Evolutionary conservation across 140 eudicot species (phyloP).

Genomic region (Bidens hawaiensis): DNA sequence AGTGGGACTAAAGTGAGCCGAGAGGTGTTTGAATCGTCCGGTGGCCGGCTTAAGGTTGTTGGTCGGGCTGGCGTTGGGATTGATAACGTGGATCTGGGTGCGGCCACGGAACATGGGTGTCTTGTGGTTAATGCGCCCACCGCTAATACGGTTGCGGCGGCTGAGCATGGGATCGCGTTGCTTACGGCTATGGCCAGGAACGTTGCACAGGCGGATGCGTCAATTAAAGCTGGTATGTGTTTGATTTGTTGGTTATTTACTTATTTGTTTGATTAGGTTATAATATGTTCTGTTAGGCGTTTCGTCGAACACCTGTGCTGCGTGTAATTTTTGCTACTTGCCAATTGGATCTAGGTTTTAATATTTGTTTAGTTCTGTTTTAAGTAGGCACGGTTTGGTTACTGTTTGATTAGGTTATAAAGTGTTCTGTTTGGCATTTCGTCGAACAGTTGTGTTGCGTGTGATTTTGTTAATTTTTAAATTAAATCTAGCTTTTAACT

Average conservation of each 20-base stretch:
- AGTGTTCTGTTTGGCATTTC: slow-evolving; percentile 6
- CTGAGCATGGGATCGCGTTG: slow-evolving; percentile 95
- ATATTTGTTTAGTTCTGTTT: no score
- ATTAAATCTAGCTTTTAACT: slow-evolving; percentile 9
- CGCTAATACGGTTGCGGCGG: slow-evolving; percentile 98
- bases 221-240: slow-evolving; percentile 78
- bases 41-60: slow-evolving; percentile 85
- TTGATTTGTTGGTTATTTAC: no score
- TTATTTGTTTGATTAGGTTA: no score
- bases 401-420: no score
- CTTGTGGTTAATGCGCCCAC: slow-evolving; percentile 96
- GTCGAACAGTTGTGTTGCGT: slow-evolving; percentile 23
- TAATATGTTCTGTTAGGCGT: no score
- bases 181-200: slow-evolving; percentile 93
- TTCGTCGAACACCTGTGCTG: no score
- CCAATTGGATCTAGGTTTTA: no score
- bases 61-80: slow-evolving; percentile 99
- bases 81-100: slow-evolving; percentile 99
- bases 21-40: slow-evolving; percentile 89
- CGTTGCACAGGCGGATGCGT: slow-evolving; percentile 98
- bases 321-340: no score
- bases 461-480: neutral
- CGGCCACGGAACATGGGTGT: slow-evolving; percentile 98
- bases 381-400: neutral
- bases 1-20: slow-evolving; percentile 92